A percentile compares a stretch with the other conserved stretches of the same genome.
Conservation (phyloP, 257 asterid genomes). For the Cinchona pubescens region DNA sequence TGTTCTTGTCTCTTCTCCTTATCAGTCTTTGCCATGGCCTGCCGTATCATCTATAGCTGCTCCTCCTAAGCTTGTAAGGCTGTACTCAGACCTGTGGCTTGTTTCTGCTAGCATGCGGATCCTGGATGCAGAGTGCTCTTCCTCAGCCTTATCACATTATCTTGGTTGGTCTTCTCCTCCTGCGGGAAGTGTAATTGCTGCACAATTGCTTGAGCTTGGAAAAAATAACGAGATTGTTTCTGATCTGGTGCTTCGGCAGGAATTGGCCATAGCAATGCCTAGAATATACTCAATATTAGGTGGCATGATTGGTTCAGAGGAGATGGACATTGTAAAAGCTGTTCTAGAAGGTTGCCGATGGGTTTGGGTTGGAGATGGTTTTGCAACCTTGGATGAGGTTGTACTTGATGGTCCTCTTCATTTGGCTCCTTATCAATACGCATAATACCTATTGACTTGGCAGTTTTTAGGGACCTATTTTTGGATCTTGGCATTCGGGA, state of each 20-base stretch:
- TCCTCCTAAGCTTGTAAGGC: slow-evolving; percentile 92
- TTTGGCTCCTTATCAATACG: slow-evolving; percentile 94
- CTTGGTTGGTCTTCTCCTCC: slow-evolving; percentile 96
- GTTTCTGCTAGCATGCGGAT: slow-evolving; percentile 98
- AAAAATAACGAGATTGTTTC: slow-evolving; percentile 78
- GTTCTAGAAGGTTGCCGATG: slow-evolving; percentile 91
- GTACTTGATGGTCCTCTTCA: slow-evolving; percentile 94
- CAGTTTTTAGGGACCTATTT: slow-evolving; percentile 81
- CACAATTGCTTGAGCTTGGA: slow-evolving; percentile 98
- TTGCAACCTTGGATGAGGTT: slow-evolving; percentile 82
- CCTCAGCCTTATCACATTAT: slow-evolving; percentile 69
- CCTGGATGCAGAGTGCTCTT: slow-evolving; percentile 91
- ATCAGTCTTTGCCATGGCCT: slow-evolving; percentile 85
- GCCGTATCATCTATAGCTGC: slow-evolving; percentile 77
- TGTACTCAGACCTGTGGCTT: slow-evolving; percentile 76
- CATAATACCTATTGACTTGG: slow-evolving; percentile 86
- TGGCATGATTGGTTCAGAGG: slow-evolving; percentile 76
- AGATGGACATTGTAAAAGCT: slow-evolving; percentile 86
- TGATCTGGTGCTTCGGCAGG: slow-evolving; percentile 75
- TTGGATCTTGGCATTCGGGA: slow-evolving; percentile 84
- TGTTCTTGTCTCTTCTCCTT: slow-evolving; percentile 71
- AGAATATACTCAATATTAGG: slow-evolving; percentile 71
- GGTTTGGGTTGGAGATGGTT: slow-evolving; percentile 99
- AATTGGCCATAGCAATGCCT: slow-evolving; percentile 91
- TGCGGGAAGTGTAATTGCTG: slow-evolving; percentile 90